Evolutionary conservation across 495 filamentous ascomycete genomes (phyloP).

Genomic region (Bombardia bombarda): DNA sequence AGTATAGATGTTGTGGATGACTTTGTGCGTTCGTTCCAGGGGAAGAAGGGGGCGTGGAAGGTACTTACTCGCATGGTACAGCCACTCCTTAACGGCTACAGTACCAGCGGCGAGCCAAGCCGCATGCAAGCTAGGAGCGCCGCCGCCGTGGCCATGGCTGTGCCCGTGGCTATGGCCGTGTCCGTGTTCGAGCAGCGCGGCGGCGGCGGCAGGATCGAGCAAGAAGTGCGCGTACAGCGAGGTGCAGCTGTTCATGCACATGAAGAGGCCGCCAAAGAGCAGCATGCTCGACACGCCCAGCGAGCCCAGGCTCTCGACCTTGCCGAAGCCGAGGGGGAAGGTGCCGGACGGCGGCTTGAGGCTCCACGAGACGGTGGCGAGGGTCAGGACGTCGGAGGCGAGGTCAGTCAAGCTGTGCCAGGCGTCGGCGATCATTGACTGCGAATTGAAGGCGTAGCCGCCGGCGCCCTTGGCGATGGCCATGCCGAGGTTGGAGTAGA

Average conservation of each 20-base stretch:
- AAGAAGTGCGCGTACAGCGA: constrained; percentile 75
- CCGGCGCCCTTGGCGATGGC: constrained; percentile 86
- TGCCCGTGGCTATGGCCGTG: constrained; percentile 56
- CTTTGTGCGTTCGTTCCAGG: neutral
- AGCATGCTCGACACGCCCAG: constrained; percentile 87
- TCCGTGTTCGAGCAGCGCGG: constrained; percentile 50
- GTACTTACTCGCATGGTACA: constrained; percentile 87
- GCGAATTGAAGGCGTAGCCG: constrained; percentile 88
- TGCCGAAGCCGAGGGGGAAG: constrained; percentile 90
- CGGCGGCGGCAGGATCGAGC: constrained; percentile 52
- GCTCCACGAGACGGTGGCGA: constrained; percentile 88
- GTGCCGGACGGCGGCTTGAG: constrained; percentile 69
- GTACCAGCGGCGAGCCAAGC: constrained; percentile 93
- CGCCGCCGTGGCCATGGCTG: constrained; percentile 55
- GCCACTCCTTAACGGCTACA: constrained; percentile 89
- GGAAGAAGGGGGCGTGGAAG: neutral
- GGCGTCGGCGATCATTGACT: constrained; percentile 88
- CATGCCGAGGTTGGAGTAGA: constrained; percentile 90
- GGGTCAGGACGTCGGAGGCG: constrained; percentile 86
- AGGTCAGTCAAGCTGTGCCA: constrained; percentile 93
- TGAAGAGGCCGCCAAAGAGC: constrained; percentile 78
- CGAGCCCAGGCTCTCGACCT: constrained; percentile 92
- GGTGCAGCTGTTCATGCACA: constrained; percentile 73
- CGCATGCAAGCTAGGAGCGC: constrained; percentile 76
- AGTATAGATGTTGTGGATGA: neutral